These are phyloP conservation scores for Capronia americana DNA, from an alignment of 2,329 filamentous ascomycete genomes.

Conservation along the genomic window DNA sequence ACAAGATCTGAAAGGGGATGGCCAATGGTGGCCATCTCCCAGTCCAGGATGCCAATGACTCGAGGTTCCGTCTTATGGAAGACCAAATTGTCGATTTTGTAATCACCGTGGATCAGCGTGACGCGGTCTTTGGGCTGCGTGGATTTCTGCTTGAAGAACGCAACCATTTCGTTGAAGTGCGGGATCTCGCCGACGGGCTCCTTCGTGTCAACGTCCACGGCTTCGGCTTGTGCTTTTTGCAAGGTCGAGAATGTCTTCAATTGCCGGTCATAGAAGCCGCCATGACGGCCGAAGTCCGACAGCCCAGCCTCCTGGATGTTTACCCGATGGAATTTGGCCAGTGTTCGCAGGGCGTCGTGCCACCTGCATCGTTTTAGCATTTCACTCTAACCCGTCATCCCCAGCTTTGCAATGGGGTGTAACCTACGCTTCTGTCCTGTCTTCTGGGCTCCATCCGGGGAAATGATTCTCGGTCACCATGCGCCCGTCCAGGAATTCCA, in stretches of 20 bases:
- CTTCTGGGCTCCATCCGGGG: conserved; percentile 70
- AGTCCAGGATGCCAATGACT: conserved; percentile 93
- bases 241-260: conserved; percentile 82
- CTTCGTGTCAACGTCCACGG: conserved; percentile 77
- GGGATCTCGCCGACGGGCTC: conserved; percentile 81
- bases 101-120: conserved; percentile 90
- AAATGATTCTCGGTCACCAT: conserved; percentile 90
- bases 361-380: conserved; percentile 60
- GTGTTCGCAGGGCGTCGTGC: conserved; percentile 79
- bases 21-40: conserved; percentile 99
- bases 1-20: conserved; percentile 90
- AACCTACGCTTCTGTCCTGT: conserved; percentile 73
- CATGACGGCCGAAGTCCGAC: conserved; percentile 72
- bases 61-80: conserved; percentile 87
- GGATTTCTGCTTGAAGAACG: conserved; percentile 73
- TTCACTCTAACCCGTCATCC: neutral
- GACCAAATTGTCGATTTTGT: conserved; percentile 90
- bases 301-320: conserved; percentile 71
- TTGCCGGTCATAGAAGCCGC: conserved; percentile 85
- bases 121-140: conserved; percentile 78
- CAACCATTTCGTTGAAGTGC: conserved; percentile 78
- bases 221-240: conserved; percentile 75
- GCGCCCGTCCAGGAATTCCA: conserved; percentile 92
- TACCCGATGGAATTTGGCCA: conserved; percentile 84
- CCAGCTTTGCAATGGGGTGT: neutral